phyloP scores from a whole-genome alignment of 768 basidiomycete genomes.

The Mycena galopus region DNA sequence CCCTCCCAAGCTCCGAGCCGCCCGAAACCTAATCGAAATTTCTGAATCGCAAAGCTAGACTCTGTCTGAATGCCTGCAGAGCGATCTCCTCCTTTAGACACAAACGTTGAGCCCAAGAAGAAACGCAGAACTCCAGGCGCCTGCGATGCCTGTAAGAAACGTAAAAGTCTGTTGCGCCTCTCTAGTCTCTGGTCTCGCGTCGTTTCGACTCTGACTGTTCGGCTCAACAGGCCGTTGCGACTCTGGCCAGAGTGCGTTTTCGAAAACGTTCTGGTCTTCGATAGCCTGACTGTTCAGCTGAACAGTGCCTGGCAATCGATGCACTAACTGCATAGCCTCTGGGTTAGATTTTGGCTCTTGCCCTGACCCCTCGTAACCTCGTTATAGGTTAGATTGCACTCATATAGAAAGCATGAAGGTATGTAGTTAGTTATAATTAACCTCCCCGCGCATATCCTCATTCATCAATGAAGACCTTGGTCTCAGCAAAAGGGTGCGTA shows the following conservation, averaged over 20 bases:
- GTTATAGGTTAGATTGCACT: conserved; percentile 78
- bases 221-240: conserved; percentile 56
- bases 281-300: conserved; percentile 16
- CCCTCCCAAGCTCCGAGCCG: too few relatives aligned
- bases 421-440: too few relatives aligned
- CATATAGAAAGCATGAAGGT: conserved; percentile 82
- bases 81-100: neutral
- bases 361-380: too few relatives aligned
- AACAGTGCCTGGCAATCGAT: conserved; percentile 68
- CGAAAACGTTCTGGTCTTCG: conserved; percentile 25
- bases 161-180: neutral
- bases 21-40: too few relatives aligned
- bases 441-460: neutral
- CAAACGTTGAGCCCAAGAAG: neutral
- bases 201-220: neutral
- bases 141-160: neutral
- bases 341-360: too few relatives aligned
- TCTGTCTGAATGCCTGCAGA: neutral
- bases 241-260: too few relatives aligned
- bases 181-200: too few relatives aligned
- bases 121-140: neutral
- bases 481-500: conserved; percentile 72
- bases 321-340: conserved; percentile 73
- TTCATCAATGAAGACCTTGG: conserved; percentile 58
- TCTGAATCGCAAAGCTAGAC: too few relatives aligned